Base-by-base conservation (phyloP, 805 yeast genomes). In the Komagataella pseudopastoris region DNA sequence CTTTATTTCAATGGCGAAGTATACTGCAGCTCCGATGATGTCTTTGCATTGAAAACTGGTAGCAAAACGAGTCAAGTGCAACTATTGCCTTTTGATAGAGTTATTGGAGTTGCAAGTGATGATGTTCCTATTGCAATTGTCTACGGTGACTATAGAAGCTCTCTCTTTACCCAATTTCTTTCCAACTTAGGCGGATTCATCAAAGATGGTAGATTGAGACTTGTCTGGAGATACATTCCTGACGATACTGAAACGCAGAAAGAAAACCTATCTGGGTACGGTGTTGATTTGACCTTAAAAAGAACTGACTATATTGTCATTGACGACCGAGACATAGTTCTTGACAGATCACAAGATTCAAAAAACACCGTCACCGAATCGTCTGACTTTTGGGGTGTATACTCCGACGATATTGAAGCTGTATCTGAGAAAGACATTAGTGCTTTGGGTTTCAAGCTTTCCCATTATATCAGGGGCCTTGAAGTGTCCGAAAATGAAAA, bases 151-250 rank as follows among this genome's bases (percentile, higher is more conserved):
- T 70, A 80, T 7, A 55, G 62, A 4, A 71, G 76, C n/a, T 62
- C 59, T 0, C 64, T 69, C 3, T 84, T 88, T 57, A 68, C 68
- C 14, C 68, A 68, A 4, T 82, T 85, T 67, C 81, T 87, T 58
- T 62, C 70, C 12, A 75, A 80, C 52, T 64, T 91, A 50, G 74
- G 71, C 53, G 74, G 76, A 44, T 79, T 81, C 52, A 83, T 95
- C 0, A 59, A 67, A 14, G 63, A 71, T 2, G 91, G 86, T 0
- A 85, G 86, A 59, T 61, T 89, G 23, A 73, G 85, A 49, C 85
- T 87, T 62, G 76, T 83, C 2, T 78, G 95, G 84, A 75, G 96
- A 57, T 83, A 88, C 58, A 71, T 78, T 10, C 83, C 85, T 0
- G 50, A 54, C 23, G 52, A 17, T 12, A 1, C 39, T 5, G 58